phyloP scores from a whole-genome alignment of 1,284 basidiomycete genomes.

The Fistulinella staudtii region DNA sequence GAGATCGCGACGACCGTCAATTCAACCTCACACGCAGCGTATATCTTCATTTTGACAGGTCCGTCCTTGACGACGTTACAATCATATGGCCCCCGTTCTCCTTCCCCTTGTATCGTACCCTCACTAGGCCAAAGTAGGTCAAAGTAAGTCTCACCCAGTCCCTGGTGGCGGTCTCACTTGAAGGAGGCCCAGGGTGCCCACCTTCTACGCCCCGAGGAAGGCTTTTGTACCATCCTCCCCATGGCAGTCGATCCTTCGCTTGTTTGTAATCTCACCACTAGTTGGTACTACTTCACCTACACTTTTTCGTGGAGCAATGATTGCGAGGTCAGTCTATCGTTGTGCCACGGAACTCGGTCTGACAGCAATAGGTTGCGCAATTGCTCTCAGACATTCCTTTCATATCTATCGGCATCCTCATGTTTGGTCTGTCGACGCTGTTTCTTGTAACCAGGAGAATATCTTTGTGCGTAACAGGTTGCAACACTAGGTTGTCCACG shows the following conservation, averaged over 20 bases:
- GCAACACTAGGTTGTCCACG: background rate
- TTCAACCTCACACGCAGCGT: background rate
- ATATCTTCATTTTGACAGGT: background rate
- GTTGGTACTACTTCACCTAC: slow-evolving; percentile 26
- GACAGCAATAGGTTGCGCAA: slow-evolving; percentile 47
- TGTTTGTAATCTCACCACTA: slow-evolving; percentile 14
- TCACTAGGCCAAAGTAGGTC: background rate
- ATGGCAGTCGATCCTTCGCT: slow-evolving; percentile 20
- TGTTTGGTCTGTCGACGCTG: slow-evolving; percentile 61
- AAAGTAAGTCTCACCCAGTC: background rate
- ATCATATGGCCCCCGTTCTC: background rate
- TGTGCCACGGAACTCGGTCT: background rate
- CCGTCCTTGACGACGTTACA: background rate
- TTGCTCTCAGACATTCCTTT: slow-evolving; percentile 66
- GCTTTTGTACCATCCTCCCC: slow-evolving; percentile 12
- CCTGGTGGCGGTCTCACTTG: slow-evolving; percentile 5
- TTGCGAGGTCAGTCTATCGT: slow-evolving; percentile 30
- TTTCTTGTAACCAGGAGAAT: slow-evolving; percentile 56
- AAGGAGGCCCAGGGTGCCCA: no score
- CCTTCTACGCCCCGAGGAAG: no score
- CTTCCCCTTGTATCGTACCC: background rate
- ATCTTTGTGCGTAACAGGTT: slow-evolving; percentile 44
- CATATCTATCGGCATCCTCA: slow-evolving; percentile 61
- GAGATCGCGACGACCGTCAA: background rate
- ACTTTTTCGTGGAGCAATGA: slow-evolving; percentile 32